Base-by-base conservation (phyloP, 331 rosid species). In the Saraca asoca region DNA sequence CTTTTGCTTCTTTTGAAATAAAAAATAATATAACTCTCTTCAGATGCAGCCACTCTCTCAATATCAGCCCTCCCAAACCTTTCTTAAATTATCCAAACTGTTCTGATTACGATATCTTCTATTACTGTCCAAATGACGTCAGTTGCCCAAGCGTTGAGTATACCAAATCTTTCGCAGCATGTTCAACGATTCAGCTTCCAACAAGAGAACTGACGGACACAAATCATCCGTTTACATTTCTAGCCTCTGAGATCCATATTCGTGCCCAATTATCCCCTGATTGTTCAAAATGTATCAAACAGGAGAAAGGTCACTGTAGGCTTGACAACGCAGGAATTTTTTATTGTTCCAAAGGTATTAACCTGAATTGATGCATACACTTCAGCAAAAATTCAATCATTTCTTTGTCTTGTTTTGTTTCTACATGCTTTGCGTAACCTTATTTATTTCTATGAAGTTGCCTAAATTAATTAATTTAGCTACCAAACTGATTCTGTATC, bases 101-200 rank as follows among this genome's bases (percentile, higher is more conserved):
- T 42, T 0, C 5, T 44, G 19, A 1, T 12, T 2, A 9, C 9
- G 6, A 48, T 37, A 20, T 46, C 42, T 80, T 66, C 15, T 66
- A n/a, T 12, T 8, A 1, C 4, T 0, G 0, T 50, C 9, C 1
- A 0, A 9, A 7, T 9, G 0, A 2, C 4, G 58, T 10, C 43
- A 39, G 43, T 16, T 2, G 29, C n/a, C n/a, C 12, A 0, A 1
- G 0, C 0, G 0, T 11, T 15, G 14, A 52, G 35, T 18, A 7
- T 12, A 11, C 12, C 0, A 2, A 0, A 0, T 0, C 11, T 8
- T 43, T 13, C 10, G 2, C 48, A 0, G 0, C 0, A 1, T 66
- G 84, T 51, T 18, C 57, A 50, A 19, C 5, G 8, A 0, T 46
- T 42, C 51, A 15, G 29, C 66, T 75, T 38, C 81, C 72, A 60